A percentile compares a stretch with the other conserved stretches of the same genome.
These are phyloP conservation scores for Earliella scabrosa DNA, from an alignment of 1,284 basidiomycete genomes.

Conservation along the genomic window DNA sequence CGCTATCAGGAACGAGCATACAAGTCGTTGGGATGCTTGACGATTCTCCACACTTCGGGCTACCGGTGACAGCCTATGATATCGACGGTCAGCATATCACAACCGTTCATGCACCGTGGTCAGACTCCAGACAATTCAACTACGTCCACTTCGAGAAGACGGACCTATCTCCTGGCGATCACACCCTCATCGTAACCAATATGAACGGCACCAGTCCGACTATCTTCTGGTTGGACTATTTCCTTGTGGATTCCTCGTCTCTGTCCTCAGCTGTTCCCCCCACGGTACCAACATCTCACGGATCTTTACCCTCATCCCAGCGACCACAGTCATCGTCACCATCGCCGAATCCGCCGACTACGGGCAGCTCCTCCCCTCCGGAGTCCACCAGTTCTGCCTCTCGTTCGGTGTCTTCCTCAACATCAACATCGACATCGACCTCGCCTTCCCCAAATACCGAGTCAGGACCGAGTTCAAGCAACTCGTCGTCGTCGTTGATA, in stretches of 20 bases:
- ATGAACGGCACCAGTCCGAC: conserved; percentile 3
- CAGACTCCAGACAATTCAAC: neutral
- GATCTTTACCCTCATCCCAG: no score
- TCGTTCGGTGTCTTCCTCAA: neutral
- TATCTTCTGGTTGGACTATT: conserved; percentile 12
- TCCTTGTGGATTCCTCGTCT: neutral
- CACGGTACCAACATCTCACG: no score
- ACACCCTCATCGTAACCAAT: conserved; percentile 4
- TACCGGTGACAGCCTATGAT: neutral
- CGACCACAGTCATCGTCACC: no score
- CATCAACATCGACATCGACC: neutral
- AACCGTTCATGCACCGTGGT: neutral
- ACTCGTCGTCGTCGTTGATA: no score
- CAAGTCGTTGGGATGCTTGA: neutral
- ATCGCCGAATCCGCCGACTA: no score
- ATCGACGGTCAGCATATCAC: neutral
- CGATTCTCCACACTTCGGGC: neutral
- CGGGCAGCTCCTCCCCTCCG: no score
- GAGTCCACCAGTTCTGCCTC: no score
- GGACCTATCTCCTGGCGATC: neutral
- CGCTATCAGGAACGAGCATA: neutral
- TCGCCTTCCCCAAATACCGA: neutral
- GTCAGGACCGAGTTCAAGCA: neutral
- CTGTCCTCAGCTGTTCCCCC: no score
- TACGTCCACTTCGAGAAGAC: neutral